Percentiles rank a stretch among this genome's conserved stretches.
Evolutionary conservation across 176 grass and related monocot species (phyloP).

Genomic region (Musa troglodytarum): DNA sequence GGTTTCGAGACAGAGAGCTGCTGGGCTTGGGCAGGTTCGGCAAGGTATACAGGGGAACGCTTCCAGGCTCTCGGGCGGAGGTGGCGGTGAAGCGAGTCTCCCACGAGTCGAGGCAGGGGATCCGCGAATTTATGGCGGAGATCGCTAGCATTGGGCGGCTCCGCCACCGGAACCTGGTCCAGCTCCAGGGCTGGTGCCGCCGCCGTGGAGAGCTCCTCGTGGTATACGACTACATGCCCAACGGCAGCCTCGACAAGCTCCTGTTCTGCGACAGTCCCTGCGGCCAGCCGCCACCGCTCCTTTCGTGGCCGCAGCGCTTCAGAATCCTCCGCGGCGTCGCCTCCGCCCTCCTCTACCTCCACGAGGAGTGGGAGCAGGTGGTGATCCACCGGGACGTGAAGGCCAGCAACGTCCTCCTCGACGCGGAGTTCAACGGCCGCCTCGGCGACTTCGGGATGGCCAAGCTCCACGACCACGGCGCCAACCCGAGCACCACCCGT

Average conservation of each 20-base stretch:
- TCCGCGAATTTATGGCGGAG: constrained; percentile 71
- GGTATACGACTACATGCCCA: constrained; percentile 85
- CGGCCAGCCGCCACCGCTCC: constrained; percentile 2
- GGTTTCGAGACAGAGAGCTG: constrained; percentile 64
- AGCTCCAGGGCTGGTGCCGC: constrained; percentile 85
- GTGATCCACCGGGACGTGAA: constrained; percentile 86
- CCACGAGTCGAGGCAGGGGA: constrained; percentile 67
- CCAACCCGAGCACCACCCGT: constrained; percentile 66
- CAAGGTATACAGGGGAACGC: constrained; percentile 81
- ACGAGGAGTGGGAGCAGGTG: constrained; percentile 80
- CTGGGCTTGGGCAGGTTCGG: constrained; percentile 76
- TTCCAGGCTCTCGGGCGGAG: constrained; percentile 23
- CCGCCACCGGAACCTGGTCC: constrained; percentile 74
- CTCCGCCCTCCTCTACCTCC: constrained; percentile 72
- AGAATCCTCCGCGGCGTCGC: constrained; percentile 54
- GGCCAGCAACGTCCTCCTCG: constrained; percentile 68
- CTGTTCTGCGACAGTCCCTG: constrained; percentile 33
- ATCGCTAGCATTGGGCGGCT: constrained; percentile 71
- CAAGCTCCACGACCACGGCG: constrained; percentile 74
- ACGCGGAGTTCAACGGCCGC: constrained; percentile 56
- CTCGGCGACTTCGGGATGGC: constrained; percentile 74
- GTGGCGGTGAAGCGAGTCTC: constrained; percentile 76
- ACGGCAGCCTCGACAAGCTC: constrained; percentile 67
- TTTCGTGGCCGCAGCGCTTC: constrained; percentile 37
- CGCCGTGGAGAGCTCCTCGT: constrained; percentile 62